Base-by-base conservation (phyloP, 2,329 filamentous ascomycete species). In the Coniella lustricola region DNA sequence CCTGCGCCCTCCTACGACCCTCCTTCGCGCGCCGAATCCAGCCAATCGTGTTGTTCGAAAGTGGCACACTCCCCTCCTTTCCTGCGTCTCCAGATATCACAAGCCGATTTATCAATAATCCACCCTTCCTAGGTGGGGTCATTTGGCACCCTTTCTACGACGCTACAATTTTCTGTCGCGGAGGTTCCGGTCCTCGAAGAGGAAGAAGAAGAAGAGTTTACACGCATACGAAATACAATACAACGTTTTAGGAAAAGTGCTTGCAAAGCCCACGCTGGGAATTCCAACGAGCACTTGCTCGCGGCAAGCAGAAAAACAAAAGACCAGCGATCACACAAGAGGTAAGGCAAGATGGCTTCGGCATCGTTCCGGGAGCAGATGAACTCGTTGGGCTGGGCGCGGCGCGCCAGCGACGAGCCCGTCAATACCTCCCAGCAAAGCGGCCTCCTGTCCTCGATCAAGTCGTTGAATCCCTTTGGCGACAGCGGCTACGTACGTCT, bases 331-430 rank as follows among this genome's bases (percentile, higher is more conserved):
- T 25, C 9, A 34, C 44, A n/a, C 12, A 14, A 29, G 25, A 29
- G 25, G 10, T 29, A 29, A 5, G 22, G 18, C 38, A 52, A 35
- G 54, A 95, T 95, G 90, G 86, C 90, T 53, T 91, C 90, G 57
- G 75, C 82, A 57, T 87, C 88, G 40, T 97, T 98, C 68, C 82
- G 90, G 64, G 89, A 96, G 68, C 94, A 88, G 18, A 90, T 97
- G 76, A 94, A 88, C 74, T 93, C 89, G 51, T 71, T 97, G 61
- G 93, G 93, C 53, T 97, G 93, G 93, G 88, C 88, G 62, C 85
- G 91, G 59, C 82, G 91, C 62, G 85, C 90, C 50, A 67, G 80
- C 56, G 87, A 94, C 61, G 72, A 85, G 47, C 82, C 89, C 55
- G 83, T 85, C 60, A 86, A 80, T 67, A 93, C 85, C 41, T 74